A percentile compares a stretch with the other conserved stretches of the same genome.
phyloP scores from a whole-genome alignment of 495 filamentous ascomycete genomes.

The Penicillium manginii region DNA sequence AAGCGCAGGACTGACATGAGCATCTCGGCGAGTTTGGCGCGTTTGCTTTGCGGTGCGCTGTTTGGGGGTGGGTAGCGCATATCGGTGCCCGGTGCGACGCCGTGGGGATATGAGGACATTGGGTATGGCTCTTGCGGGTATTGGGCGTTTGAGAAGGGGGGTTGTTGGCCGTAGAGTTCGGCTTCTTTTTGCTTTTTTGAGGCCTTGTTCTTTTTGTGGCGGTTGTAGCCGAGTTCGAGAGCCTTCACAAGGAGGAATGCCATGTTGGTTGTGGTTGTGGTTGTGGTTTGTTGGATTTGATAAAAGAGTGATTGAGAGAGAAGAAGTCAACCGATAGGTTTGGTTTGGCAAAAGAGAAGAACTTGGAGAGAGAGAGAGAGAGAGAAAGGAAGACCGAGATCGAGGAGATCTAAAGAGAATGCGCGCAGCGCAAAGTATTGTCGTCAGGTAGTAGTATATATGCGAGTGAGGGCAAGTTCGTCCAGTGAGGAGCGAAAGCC shows the following conservation, averaged over 20 bases:
- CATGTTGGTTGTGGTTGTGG: constrained; percentile 17
- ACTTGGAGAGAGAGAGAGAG: too few relatives aligned
- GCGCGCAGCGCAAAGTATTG: background rate
- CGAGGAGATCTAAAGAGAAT: constrained; percentile 1
- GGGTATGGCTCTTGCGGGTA: constrained; percentile 18
- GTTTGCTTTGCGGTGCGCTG: constrained; percentile 18
- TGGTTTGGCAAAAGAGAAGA: background rate
- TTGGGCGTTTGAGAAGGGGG: constrained; percentile 14
- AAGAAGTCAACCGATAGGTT: too few relatives aligned
- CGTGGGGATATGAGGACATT: constrained; percentile 27
- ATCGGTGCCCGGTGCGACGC: constrained; percentile 24
- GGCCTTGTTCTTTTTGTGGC: constrained; percentile 39
- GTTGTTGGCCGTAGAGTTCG: constrained; percentile 23
- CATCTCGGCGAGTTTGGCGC: constrained; percentile 16
- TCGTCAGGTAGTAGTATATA: background rate
- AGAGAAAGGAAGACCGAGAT: constrained; percentile 26
- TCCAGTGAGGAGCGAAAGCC: background rate
- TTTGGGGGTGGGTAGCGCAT: constrained; percentile 16
- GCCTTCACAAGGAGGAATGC: constrained; percentile 37
- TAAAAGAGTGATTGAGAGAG: background rate
- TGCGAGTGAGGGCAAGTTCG: background rate
- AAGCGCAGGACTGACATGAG: constrained; percentile 58
- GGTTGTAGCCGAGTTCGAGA: constrained; percentile 33
- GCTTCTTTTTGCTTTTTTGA: constrained; percentile 25
- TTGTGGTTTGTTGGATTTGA: background rate